Evolutionary conservation across 2,329 filamentous ascomycete species (phyloP).

Genomic region (Curvularia spicifera): DNA sequence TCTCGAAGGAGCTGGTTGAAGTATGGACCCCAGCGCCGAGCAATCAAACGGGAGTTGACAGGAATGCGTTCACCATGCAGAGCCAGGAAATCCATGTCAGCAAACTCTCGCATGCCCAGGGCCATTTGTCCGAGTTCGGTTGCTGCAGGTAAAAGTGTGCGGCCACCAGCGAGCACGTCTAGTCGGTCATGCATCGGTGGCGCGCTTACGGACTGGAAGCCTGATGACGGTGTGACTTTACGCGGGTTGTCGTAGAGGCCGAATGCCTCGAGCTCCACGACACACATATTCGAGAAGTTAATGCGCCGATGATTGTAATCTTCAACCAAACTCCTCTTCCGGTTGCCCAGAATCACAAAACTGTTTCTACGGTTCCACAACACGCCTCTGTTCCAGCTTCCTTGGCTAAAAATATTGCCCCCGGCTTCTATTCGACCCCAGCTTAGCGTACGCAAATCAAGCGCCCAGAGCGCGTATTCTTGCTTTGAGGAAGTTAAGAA

Average conservation of each 20-base stretch:
- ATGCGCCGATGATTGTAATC: constrained; percentile 98
- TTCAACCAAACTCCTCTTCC: constrained; percentile 91
- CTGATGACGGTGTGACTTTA: constrained; percentile 76
- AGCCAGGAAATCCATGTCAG: constrained; percentile 96
- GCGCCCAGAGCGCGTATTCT: constrained; percentile 95
- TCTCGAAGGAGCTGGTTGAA: constrained; percentile 92
- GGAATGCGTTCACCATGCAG: constrained; percentile 90
- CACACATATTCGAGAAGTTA: constrained; percentile 95
- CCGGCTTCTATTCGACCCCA: constrained; percentile 97
- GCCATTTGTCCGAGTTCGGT: constrained; percentile 86
- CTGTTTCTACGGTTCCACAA: constrained; percentile 93
- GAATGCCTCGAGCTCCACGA: constrained; percentile 96
- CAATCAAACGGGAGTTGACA: constrained; percentile 88
- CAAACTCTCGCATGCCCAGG: constrained; percentile 78
- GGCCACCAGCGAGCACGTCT: constrained; percentile 72
- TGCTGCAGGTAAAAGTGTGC: constrained; percentile 76
- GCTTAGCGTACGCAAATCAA: constrained; percentile 84
- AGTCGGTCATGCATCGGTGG: constrained; percentile 62
- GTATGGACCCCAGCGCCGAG: constrained; percentile 90
- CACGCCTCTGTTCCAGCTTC: constrained; percentile 96
- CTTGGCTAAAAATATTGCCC: constrained; percentile 88
- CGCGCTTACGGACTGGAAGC: constrained; percentile 83
- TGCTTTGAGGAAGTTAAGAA: constrained; percentile 98
- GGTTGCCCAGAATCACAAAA: constrained; percentile 93
- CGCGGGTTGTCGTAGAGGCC: constrained; percentile 96